Percentiles rank a stretch among this genome's conserved stretches.
Evolutionary conservation across 305 asterid species (phyloP).

Genomic region (Fraxinus sp.): DNA sequence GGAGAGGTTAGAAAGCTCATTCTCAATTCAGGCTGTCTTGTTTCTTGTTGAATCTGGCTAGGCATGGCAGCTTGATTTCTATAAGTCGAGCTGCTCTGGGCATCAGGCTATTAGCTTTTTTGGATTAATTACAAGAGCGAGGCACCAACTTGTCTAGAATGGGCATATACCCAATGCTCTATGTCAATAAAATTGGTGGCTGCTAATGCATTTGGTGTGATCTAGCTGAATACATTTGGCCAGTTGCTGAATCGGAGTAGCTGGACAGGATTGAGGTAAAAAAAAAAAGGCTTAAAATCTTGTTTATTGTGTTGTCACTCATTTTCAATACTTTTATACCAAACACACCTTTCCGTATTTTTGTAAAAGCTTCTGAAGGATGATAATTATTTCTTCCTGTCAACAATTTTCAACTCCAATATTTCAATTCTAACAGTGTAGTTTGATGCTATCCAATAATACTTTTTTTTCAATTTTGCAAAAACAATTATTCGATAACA

Average conservation of each 20-base stretch:
- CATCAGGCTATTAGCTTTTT: constrained; percentile 52
- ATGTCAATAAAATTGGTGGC: constrained; percentile 39
- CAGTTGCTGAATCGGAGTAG: constrained; percentile 42
- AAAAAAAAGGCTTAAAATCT: too few relatives aligned
- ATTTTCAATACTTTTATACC: too few relatives aligned
- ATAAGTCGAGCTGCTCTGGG: constrained; percentile 50
- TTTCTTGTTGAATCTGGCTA: constrained; percentile 52
- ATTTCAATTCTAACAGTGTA: too few relatives aligned
- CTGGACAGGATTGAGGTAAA: too few relatives aligned
- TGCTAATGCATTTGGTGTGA: constrained; percentile 60
- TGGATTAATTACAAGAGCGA: constrained; percentile 47
- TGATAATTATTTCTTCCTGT: too few relatives aligned
- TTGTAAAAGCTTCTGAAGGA: too few relatives aligned
- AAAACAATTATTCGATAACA: too few relatives aligned
- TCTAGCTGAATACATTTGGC: constrained; percentile 46
- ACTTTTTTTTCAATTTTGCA: too few relatives aligned
- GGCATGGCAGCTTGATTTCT: constrained; percentile 47
- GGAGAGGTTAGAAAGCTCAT: constrained; percentile 51
- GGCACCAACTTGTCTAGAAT: constrained; percentile 24
- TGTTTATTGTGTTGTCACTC: too few relatives aligned
- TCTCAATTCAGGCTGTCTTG: constrained; percentile 32
- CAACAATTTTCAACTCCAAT: too few relatives aligned
- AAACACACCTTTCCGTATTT: too few relatives aligned
- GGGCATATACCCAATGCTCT: constrained; percentile 23
- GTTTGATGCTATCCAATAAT: too few relatives aligned